Conservation (phyloP, 805 yeast genomes). For the Tetrapisispora pingtungensis region DNA sequence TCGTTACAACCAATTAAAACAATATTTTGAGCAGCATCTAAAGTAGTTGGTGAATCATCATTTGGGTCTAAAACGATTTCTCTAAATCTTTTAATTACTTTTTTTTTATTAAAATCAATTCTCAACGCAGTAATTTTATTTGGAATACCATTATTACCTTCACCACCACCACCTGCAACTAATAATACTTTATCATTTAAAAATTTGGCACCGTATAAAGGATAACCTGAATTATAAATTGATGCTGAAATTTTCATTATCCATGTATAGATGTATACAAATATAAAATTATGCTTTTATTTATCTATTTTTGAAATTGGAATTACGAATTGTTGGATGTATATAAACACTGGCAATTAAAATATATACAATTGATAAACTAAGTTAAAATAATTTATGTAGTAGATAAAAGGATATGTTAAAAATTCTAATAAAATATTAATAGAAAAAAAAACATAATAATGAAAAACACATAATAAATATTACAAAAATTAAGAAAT, state of each 20-base stretch:
- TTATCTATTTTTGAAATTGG: no score
- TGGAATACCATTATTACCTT: slow-evolving; percentile 80
- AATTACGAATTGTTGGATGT: no score
- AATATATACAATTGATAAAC: no score
- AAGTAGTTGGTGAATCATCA: slow-evolving; percentile 83
- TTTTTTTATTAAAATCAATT: slow-evolving; percentile 41
- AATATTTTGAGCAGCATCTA: slow-evolving; percentile 42
- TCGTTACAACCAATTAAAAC: slow-evolving; percentile 75
- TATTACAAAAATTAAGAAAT: no score
- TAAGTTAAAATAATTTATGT: no score
- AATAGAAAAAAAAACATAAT: no score
- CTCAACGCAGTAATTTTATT: slow-evolving; percentile 66
- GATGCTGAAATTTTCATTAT: slow-evolving; percentile 18
- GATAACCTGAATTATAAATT: slow-evolving; percentile 45
- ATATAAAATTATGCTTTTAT: no score
- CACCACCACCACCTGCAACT: slow-evolving; percentile 94
- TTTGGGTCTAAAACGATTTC: slow-evolving; percentile 50
- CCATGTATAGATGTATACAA: no score
- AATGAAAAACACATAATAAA: no score
- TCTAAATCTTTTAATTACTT: slow-evolving; percentile 46
- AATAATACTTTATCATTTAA: slow-evolving; percentile 49
- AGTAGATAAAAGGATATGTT: no score
- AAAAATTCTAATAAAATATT: no score
- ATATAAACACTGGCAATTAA: no score
- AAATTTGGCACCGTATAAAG: slow-evolving; percentile 72